These are phyloP conservation scores for Tilletia indica DNA, from an alignment of 1,284 basidiomycete species.

Conservation along the genomic window DNA sequence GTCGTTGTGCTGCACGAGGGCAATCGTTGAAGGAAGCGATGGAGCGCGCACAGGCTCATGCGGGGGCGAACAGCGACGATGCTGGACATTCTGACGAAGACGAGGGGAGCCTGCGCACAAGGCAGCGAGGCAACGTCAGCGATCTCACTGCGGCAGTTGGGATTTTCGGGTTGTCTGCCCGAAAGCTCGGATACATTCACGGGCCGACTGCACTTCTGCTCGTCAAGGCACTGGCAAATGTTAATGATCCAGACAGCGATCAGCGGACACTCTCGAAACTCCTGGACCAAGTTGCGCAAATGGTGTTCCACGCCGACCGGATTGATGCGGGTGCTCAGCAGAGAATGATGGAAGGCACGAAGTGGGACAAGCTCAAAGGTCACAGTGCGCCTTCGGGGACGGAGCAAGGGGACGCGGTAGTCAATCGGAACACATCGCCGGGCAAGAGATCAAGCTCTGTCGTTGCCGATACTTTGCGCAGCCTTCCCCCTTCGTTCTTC, in stretches of 20 bases:
- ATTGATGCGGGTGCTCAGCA: conserved; percentile 11
- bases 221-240: background rate
- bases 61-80: background rate
- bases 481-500: no score
- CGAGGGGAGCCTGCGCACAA: background rate
- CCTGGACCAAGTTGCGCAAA: background rate
- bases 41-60: background rate
- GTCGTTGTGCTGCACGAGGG: conserved; percentile 7
- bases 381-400: no score
- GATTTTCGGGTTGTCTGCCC: background rate
- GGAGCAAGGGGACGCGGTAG: no score
- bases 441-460: no score
- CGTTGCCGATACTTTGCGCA: no score
- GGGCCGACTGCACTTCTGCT: background rate
- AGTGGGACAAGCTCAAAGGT: no score
- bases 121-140: background rate
- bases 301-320: background rate
- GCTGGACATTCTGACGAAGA: background rate
- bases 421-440: no score
- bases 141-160: conserved; percentile 12
- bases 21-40: conserved; percentile 14
- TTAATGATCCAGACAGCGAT: background rate
- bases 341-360: background rate
- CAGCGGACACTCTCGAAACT: background rate
- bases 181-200: background rate